Evolutionary conservation across 371 early-diverging fungal species (phyloP).

Genomic region (Parasitella parasitica): DNA sequence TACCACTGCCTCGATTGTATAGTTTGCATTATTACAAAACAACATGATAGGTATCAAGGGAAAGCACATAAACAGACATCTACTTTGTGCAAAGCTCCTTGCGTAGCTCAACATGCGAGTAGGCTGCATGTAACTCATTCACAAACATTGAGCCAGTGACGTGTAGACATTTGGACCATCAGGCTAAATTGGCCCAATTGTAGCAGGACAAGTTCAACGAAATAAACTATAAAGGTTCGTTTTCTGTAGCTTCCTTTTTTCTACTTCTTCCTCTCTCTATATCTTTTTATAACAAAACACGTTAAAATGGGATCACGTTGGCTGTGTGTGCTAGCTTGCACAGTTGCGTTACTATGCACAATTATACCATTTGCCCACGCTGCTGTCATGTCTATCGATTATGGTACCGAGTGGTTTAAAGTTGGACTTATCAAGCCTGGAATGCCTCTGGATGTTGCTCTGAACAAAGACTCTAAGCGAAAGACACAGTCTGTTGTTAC

Average conservation of each 20-base stretch:
- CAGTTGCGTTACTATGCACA: constrained; percentile 18
- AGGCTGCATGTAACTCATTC: no score
- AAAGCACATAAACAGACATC: no score
- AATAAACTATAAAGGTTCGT: background rate
- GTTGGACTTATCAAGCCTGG: constrained; percentile 92
- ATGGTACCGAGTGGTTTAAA: constrained; percentile 96
- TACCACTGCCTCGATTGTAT: no score
- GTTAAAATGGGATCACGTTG: constrained; percentile 22
- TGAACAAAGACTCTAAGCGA: constrained; percentile 94
- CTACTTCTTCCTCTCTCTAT: background rate
- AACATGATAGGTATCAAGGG: no score
- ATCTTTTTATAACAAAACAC: background rate
- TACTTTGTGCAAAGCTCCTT: no score
- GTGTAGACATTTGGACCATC: background rate
- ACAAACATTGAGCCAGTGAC: constrained; percentile 1
- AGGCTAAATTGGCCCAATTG: constrained; percentile 17
- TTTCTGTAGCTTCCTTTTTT: background rate
- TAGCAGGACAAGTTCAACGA: constrained; percentile 22
- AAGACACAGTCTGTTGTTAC: constrained; percentile 87
- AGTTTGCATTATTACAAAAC: no score
- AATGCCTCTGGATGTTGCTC: constrained; percentile 87
- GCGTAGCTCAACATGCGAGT: no score
- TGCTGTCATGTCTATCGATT: constrained; percentile 93
- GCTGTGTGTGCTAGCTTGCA: constrained; percentile 21
- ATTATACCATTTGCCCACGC: constrained; percentile 33